Conservation (phyloP, 345 rosid genomes). For the Firmiana major region DNA sequence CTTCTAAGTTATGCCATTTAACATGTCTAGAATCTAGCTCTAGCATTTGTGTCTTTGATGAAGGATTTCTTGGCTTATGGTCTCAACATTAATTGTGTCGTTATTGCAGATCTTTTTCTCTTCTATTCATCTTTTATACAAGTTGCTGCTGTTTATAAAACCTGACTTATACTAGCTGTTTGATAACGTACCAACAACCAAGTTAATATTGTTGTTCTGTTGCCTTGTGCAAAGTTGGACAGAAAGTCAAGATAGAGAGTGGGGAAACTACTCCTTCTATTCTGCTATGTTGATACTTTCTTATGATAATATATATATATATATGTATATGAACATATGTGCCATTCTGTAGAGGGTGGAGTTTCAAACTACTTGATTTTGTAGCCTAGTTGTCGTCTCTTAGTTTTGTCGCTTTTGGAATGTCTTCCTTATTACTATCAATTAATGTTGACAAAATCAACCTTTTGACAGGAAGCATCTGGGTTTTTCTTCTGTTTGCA, state of each 20-base stretch:
- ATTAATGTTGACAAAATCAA: not conserved
- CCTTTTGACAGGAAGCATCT: conserved; percentile 61
- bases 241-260: not conserved
- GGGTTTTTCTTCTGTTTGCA: conserved; percentile 96
- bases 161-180: not conserved
- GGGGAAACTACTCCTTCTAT: not conserved
- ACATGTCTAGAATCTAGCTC: not conserved
- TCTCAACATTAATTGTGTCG: not conserved
- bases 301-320: too few relatives aligned
- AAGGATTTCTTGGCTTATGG: not conserved
- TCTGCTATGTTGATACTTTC: not conserved
- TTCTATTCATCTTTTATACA: not conserved
- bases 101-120: not conserved
- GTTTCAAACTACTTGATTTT: not conserved
- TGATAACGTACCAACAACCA: too few relatives aligned
- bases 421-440: not conserved
- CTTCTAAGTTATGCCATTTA: not conserved
- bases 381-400: not conserved
- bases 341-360: not conserved
- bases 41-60: conserved; percentile 4
- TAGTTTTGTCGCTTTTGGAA: not conserved
- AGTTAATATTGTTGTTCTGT: not conserved
- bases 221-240: not conserved
- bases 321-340: not conserved
- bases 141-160: not conserved